Conservation (phyloP, 495 filamentous ascomycete species). For the Pseudomonodictys pantanalensis region DNA sequence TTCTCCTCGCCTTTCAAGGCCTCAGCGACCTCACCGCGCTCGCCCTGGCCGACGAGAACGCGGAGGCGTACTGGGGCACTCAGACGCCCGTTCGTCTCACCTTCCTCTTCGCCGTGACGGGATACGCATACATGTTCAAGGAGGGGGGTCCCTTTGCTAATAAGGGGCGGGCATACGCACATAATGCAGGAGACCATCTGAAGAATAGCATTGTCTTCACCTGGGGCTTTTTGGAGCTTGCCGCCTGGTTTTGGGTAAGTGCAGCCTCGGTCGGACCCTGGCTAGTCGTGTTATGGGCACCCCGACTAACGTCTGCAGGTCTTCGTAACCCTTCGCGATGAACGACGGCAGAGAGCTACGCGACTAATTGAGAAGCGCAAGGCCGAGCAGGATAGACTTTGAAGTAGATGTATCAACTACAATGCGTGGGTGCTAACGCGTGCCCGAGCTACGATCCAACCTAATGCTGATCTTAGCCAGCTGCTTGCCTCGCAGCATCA, state of each 20-base stretch:
- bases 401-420: too few relatives aligned
- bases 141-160: slow-evolving; percentile 44
- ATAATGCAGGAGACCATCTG: slow-evolving; percentile 53
- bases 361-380: slow-evolving; percentile 29
- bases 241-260: slow-evolving; percentile 83
- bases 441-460: too few relatives aligned
- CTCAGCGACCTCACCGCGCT: slow-evolving; percentile 71
- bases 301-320: slow-evolving; percentile 11
- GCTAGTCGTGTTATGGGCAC: background rate
- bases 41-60: slow-evolving; percentile 67
- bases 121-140: slow-evolving; percentile 66
- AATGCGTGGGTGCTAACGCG: too few relatives aligned
- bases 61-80: slow-evolving; percentile 62
- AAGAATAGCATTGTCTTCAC: slow-evolving; percentile 80
- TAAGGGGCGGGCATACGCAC: slow-evolving; percentile 28
- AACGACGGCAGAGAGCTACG: slow-evolving; percentile 20
- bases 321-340: slow-evolving; percentile 29
- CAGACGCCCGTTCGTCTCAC: slow-evolving; percentile 59
- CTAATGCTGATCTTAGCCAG: too few relatives aligned
- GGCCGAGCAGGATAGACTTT: slow-evolving; percentile 16
- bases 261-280: background rate
- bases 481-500: too few relatives aligned
- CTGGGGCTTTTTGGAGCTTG: slow-evolving; percentile 78
- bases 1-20: slow-evolving; percentile 64
- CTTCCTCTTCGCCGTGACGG: slow-evolving; percentile 62